Base-by-base conservation (phyloP, 345 rosid genomes). In the Pugionium cornutum region DNA sequence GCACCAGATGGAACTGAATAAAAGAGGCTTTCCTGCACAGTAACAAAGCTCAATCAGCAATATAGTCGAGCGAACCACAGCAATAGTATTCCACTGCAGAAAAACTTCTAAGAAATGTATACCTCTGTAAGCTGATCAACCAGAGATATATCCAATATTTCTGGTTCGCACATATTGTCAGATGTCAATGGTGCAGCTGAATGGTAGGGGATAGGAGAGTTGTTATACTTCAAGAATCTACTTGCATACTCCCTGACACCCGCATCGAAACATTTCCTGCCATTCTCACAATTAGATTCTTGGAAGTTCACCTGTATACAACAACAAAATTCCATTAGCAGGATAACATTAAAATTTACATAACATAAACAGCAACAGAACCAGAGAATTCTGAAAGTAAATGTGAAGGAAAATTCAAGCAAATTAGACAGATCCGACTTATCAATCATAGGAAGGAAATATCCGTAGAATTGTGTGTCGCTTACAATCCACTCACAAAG, bases 21-120 rank as follows among this genome's bases (percentile, higher is more conserved):
- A 76, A 90, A 94, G 50, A 94, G 81, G 82, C 88, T 88, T 79
- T 86, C 97, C 99, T 94, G 92, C 67, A 75, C 77, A 54, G n/a
- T 50, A 65, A 53, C 44, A 63, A 70, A 53, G 26, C 48, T 48
- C 33, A 71, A 50, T 46, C 34, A 43, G 70, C 49, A 65, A 58
- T 27, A 6, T 7, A n/a, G 7, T 27, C 28, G 44, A 58, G 55
- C 4, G 58, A 50, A 36, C 66, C 42, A 58, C 55, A 43, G 35
- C 58, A 66, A 2, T 34, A 33, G 26, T 26, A 35, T 58, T 62
- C 37, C 62, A 62, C 33, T 44, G 49, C 62, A 18, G 48, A 58
- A 64, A 49, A 50, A 28, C 51, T 49, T 36, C 5, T 1, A 40
- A 40, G n/a, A 58, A 39, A 70, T 9, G n/a, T 86, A 62, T 86